A percentile compares a stretch with the other conserved stretches of the same genome.
These are phyloP conservation scores for Botrytis galanthina DNA, from an alignment of 2,329 filamentous ascomycete species.

Conservation along the genomic window DNA sequence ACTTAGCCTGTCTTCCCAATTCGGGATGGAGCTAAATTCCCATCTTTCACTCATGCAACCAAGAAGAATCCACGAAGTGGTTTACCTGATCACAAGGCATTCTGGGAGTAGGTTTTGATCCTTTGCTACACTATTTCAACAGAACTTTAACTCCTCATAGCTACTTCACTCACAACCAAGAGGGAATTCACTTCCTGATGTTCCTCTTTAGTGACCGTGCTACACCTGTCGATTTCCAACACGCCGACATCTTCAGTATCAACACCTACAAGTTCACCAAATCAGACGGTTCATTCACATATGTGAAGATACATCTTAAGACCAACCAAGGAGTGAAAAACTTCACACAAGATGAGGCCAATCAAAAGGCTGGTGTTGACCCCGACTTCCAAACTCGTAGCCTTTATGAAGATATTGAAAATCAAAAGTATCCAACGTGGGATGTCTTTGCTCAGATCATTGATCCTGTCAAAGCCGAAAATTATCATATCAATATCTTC, in stretches of 20 bases:
- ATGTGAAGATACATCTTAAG: slow-evolving; percentile 51
- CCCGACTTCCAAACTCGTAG: slow-evolving; percentile 43
- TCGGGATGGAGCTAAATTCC: slow-evolving; percentile 63
- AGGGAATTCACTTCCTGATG: slow-evolving; percentile 12
- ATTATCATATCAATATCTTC: slow-evolving; percentile 47
- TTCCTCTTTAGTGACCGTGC: slow-evolving; percentile 11
- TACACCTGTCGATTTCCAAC: background rate
- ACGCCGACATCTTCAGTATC: slow-evolving; percentile 28
- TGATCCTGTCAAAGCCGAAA: slow-evolving; percentile 39
- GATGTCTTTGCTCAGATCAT: slow-evolving; percentile 45
- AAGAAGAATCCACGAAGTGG: slow-evolving; percentile 57
- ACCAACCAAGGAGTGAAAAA: slow-evolving; percentile 48
- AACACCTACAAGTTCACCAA: slow-evolving; percentile 51
- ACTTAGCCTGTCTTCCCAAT: background rate
- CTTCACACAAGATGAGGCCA: slow-evolving; percentile 48
- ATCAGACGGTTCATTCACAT: slow-evolving; percentile 47
- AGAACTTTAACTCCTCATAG: background rate
- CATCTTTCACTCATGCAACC: slow-evolving; percentile 69
- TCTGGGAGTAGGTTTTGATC: background rate
- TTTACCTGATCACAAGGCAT: background rate
- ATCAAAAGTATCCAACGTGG: slow-evolving; percentile 54
- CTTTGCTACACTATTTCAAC: slow-evolving; percentile 28
- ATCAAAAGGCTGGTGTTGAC: slow-evolving; percentile 40
- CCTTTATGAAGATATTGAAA: slow-evolving; percentile 50
- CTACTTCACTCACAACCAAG: slow-evolving; percentile 10